These are phyloP conservation scores for Esteya vermicola DNA, from an alignment of 2,329 filamentous ascomycete genomes.

Conservation along the genomic window DNA sequence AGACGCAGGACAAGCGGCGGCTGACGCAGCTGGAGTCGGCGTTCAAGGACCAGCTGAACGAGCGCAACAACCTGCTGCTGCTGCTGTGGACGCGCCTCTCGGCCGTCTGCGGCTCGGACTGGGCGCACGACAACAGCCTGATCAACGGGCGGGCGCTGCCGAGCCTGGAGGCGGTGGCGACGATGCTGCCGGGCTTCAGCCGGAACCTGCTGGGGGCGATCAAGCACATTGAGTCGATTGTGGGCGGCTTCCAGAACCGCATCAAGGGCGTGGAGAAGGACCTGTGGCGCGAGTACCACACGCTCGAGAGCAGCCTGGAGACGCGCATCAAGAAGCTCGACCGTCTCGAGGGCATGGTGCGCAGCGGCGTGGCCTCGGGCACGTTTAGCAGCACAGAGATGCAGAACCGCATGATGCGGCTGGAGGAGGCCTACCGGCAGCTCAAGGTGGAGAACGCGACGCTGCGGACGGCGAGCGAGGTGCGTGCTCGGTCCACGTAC, in stretches of 20 bases:
- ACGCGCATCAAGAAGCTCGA: conserved; percentile 74
- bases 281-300: conserved; percentile 81
- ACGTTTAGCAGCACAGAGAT: conserved; percentile 22
- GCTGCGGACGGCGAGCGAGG: conserved; percentile 48
- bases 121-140: conserved; percentile 77
- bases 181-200: conserved; percentile 74
- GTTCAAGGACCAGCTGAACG: conserved; percentile 74
- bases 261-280: conserved; percentile 81
- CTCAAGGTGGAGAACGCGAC: conserved; percentile 56
- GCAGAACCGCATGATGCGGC: conserved; percentile 31
- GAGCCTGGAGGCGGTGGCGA: conserved; percentile 71
- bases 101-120: conserved; percentile 75
- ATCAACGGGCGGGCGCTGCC: conserved; percentile 76
- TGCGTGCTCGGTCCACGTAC: conserved; percentile 34
- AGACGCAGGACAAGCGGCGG: conserved; percentile 63
- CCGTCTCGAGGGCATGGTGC: conserved; percentile 65
- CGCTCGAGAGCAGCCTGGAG: conserved; percentile 68
- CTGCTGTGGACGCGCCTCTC: conserved; percentile 84
- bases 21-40: conserved; percentile 62
- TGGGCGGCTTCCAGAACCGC: conserved; percentile 63
- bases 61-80: conserved; percentile 79
- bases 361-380: conserved; percentile 44
- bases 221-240: conserved; percentile 70
- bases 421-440: conserved; percentile 48
- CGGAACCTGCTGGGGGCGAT: conserved; percentile 79